Percentiles rank a stretch among this genome's conserved stretches.
Evolutionary conservation across 148 eudicot genomes (phyloP).

Genomic region (Dianthus caryophyllus): DNA sequence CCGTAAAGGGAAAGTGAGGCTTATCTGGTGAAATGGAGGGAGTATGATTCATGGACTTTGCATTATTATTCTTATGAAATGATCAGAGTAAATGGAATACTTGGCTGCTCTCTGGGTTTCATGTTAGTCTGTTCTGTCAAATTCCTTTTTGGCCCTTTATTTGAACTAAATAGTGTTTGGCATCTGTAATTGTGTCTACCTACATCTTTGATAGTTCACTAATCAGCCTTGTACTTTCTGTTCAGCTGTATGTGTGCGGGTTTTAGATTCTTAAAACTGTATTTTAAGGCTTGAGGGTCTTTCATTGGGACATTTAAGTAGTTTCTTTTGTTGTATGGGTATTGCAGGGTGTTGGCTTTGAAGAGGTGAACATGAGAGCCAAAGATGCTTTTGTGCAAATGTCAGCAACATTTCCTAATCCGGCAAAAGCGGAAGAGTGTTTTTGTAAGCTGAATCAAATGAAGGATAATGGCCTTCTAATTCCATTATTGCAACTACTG

Average conservation of each 20-base stretch:
- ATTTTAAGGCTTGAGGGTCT: not conserved
- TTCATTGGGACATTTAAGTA: not conserved
- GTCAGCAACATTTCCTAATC: constrained; percentile 59
- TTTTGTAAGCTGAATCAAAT: constrained; percentile 42
- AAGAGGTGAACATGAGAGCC: constrained; percentile 43
- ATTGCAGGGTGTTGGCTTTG: constrained; percentile 46
- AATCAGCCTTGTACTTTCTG: not conserved
- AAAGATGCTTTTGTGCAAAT: constrained; percentile 41
- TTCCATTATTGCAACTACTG: constrained; percentile 43
- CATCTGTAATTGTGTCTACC: constrained; percentile 2
- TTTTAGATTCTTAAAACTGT: not conserved
- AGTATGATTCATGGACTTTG: too few relatives aligned
- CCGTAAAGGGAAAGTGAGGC: too few relatives aligned
- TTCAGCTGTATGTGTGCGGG: not conserved
- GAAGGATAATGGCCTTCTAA: constrained; percentile 42
- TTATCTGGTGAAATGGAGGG: too few relatives aligned
- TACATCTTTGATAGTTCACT: not conserved
- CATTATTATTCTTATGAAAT: not conserved
- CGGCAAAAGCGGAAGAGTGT: constrained; percentile 59
- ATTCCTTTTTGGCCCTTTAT: constrained; percentile 2
- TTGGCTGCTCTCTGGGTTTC: not conserved
- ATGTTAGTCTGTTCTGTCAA: not conserved
- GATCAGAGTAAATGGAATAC: not conserved
- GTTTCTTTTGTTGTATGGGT: constrained; percentile 3
- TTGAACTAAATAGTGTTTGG: constrained; percentile 6